Base-by-base conservation (phyloP, 345 rosid species). In the Brassica cretica region DNA sequence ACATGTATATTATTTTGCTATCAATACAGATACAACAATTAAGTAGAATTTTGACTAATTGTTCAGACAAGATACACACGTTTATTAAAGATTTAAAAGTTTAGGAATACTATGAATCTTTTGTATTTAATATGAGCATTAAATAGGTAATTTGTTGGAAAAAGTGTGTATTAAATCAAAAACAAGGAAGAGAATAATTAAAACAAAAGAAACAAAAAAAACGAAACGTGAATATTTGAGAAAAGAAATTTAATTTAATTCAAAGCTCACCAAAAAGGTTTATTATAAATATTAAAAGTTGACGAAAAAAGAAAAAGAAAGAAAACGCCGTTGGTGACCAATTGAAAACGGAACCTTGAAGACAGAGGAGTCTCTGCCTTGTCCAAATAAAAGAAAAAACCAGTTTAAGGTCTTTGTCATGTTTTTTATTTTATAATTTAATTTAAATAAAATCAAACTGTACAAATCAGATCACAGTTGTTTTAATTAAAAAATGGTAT, bases 301-400 rank as follows among this genome's bases (percentile, higher is more conserved):
- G 19, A 51, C 56, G 5, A 51, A 51, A 11, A 49, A 49, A 49
- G 16, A 49, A 51, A 51, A 51, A 51, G 19, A n/a, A 51, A 35
- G 3, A 16, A 63, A 75, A 80, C 76, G 83, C 80, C 83, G 83
- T 80, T 75, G 55, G 51, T 55, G 76, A 80, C 82, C 66, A 79
- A 74, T 66, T 59, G 70, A 80, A 80, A 80, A 75, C 76, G 73
- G 80, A 66, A 80, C 67, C 72, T 71, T 75, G 83, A 80, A 73
- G 82, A 73, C 37, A 59, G 82, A 51, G 8, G 19, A 73, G 78
- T 73, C 82, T 32, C 21, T 73, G 70, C 73, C 79, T 3, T 53
- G 75, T 79, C 55, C 75, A 63, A 69, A 62, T 27, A 61, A 61
- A 35, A 37, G 7, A 25, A 73, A 67, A 24, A 70, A 70, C 25